Base-by-base conservation (phyloP, 495 filamentous ascomycete genomes). In the Patellaria atrata region DNA sequence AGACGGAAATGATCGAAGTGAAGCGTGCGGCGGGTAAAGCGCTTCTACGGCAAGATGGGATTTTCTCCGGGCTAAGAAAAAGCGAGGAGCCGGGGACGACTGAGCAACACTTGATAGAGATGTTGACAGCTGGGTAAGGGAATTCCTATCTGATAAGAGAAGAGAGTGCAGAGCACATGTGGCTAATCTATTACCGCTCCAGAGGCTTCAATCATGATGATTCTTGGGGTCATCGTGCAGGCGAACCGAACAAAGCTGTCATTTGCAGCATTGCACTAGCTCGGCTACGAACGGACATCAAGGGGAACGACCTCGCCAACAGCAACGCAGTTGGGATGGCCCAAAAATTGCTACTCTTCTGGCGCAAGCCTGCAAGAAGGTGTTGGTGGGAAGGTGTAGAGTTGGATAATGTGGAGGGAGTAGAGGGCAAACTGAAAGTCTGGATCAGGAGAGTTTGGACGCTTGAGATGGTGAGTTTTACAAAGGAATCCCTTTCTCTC, bases 331-430 rank as follows among this genome's bases (percentile, higher is more conserved):
- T 94, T 11, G 86, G 86, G 15, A 99, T 99, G 89, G 89, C 89
- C 8, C 89, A 99, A 58, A 99, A 99, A 62, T 72, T 99, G 26
- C 67, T 99, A 11, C 68, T 99, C 1, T 99, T 99, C 62, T 99
- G 89, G 89, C 69, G 89, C 42, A 99, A 99, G 56, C 89, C 89
- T 5, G 89, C 89, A 16, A 68, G 89, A 29, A 67, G 89, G 53
- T 99, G 89, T 63, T 99, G 89, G 89, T 99, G 89, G 89, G 89
- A 96, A 54, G 91, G 89, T 6, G 77, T 94, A n/a, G 87, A 94
- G 50, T 64, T 99, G 14, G 71, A 83, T 12, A 59, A 77, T 35
- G 81, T 99, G 10, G 91, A 94, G 30, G 89, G 89, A 8, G 72
- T 94, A 11, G 75, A 92, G 22, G 91, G 89, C 18, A 80, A 75